A percentile compares a stretch with the other conserved stretches of the same genome.
These are phyloP conservation scores for Rubia yunnanensis DNA, from an alignment of 257 asterid species.

Conservation along the genomic window DNA sequence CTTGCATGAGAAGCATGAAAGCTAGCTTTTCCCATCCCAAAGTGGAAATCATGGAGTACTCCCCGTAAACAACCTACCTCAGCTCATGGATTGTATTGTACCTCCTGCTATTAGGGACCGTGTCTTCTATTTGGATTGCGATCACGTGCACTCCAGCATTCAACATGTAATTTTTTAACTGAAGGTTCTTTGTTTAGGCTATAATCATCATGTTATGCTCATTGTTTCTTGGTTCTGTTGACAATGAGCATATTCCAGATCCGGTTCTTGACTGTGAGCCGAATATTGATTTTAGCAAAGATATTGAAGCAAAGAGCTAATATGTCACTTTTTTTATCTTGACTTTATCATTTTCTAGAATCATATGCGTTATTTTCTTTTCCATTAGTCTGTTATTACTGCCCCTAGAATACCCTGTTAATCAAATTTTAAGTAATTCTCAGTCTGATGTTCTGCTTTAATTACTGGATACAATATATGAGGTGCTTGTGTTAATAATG, in stretches of 20 bases:
- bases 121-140: slow-evolving; percentile 70
- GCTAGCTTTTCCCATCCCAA: slow-evolving; percentile 87
- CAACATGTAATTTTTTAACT: slow-evolving; percentile 51
- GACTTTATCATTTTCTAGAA: background rate
- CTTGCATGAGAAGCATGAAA: slow-evolving; percentile 89
- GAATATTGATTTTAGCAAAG: slow-evolving; percentile 80
- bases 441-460: too few relatives aligned
- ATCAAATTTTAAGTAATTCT: too few relatives aligned
- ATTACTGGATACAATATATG: too few relatives aligned
- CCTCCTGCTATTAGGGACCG: slow-evolving; percentile 71
- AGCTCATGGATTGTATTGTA: slow-evolving; percentile 41
- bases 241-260: slow-evolving; percentile 66
- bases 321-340: slow-evolving; percentile 31
- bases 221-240: slow-evolving; percentile 17
- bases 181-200: background rate
- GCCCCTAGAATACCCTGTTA: background rate
- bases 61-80: slow-evolving; percentile 53
- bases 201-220: background rate
- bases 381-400: background rate
- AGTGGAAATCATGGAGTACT: slow-evolving; percentile 68
- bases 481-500: background rate
- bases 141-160: slow-evolving; percentile 90
- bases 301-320: slow-evolving; percentile 78
- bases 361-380: background rate
- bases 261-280: slow-evolving; percentile 97